These are phyloP conservation scores for Sphagnum fallax DNA, from an alignment of 228 moss, liverwort and hornwort genomes.

Conservation along the genomic window DNA sequence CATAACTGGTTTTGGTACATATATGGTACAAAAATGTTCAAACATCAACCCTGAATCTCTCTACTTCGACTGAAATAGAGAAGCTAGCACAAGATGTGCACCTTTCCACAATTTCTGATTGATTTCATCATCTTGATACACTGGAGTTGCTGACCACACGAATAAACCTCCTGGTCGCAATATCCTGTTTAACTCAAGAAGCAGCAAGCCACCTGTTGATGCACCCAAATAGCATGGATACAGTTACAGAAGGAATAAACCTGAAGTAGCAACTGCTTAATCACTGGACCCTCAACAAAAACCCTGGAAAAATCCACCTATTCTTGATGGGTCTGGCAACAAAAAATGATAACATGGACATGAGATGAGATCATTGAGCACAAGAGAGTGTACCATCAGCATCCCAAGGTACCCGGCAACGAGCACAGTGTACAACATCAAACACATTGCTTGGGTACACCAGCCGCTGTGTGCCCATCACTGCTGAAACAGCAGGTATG, in stretches of 20 bases:
- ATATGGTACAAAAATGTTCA: too few species aligned
- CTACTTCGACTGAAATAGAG: conserved; percentile 34
- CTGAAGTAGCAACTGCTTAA: too few species aligned
- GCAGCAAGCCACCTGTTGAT: conserved; percentile 61
- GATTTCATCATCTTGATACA: conserved; percentile 47
- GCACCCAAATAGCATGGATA: too few species aligned
- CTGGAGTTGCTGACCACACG: conserved; percentile 97
- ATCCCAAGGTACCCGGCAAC: conserved; percentile 88
- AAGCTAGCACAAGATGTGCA: conserved; percentile 14
- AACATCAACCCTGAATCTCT: conserved; percentile 4
- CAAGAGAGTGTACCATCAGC: conserved; percentile 36
- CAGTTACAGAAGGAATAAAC: too few species aligned
- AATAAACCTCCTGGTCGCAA: conserved; percentile 88
- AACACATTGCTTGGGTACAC: conserved; percentile 74
- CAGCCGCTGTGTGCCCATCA: conserved; percentile 92
- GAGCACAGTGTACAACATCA: conserved; percentile 86
- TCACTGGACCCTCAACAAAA: too few species aligned
- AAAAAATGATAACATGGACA: too few species aligned
- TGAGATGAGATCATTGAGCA: too few species aligned
- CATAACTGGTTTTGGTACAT: too few species aligned
- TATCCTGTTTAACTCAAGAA: conserved; percentile 85
- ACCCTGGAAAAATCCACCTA: too few species aligned
- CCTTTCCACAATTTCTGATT: conserved; percentile 55
- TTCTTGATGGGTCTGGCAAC: too few species aligned
- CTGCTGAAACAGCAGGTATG: conserved; percentile 72